Evolutionary conservation across 2,329 filamentous ascomycete species (phyloP).

Genomic region (Aurifilum marmelostoma): DNA sequence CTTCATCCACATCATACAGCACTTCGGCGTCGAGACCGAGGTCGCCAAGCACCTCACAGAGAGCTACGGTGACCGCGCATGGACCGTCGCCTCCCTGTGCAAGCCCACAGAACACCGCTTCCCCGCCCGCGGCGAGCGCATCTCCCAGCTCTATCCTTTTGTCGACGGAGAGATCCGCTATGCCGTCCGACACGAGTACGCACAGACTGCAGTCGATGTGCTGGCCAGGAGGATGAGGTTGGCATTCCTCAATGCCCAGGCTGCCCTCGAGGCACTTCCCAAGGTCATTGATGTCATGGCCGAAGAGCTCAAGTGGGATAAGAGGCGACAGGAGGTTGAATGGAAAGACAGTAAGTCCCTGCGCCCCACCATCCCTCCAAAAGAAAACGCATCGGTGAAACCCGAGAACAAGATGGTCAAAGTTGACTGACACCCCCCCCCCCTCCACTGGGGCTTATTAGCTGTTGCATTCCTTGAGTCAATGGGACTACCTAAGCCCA

Average conservation of each 20-base stretch:
- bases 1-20: constrained; percentile 93
- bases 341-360: constrained; percentile 71
- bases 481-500: constrained; percentile 66
- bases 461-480: constrained; percentile 64
- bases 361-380: not conserved
- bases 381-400: not conserved
- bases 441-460: no score
- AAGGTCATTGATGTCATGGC: constrained; percentile 87
- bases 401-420: not conserved
- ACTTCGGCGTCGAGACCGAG: constrained; percentile 89
- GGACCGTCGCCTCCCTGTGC: constrained; percentile 84
- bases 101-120: constrained; percentile 77
- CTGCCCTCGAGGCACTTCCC: constrained; percentile 83
- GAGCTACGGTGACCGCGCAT: constrained; percentile 90
- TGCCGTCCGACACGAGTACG: constrained; percentile 85
- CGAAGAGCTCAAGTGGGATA: constrained; percentile 80
- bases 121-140: constrained; percentile 79
- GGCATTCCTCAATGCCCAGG: constrained; percentile 90
- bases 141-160: constrained; percentile 83
- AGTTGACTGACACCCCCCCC: constrained; percentile 17
- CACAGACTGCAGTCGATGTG: constrained; percentile 87
- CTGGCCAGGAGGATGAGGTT: constrained; percentile 82
- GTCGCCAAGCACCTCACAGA: constrained; percentile 86
- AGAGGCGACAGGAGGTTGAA: constrained; percentile 72
- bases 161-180: constrained; percentile 91